Evolutionary conservation across 208 protist species (phyloP).

Genomic region (Angomonas deanei): DNA sequence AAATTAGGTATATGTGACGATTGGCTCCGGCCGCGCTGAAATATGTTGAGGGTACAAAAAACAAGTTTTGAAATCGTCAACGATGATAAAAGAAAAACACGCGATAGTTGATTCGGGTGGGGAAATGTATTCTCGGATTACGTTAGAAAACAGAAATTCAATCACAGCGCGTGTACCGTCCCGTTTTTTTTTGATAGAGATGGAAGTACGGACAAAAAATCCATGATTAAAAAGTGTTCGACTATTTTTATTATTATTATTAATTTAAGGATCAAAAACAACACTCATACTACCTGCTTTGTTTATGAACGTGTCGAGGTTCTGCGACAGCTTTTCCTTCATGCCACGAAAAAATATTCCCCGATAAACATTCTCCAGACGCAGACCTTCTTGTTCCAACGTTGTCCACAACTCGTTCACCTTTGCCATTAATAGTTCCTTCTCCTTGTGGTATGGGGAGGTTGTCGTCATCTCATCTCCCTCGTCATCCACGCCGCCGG

Average conservation of each 20-base stretch:
- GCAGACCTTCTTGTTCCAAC: slow-evolving; percentile 53
- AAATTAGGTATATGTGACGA: no score
- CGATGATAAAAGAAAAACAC: slow-evolving; percentile 7
- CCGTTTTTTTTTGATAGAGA: no score
- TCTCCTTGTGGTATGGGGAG: slow-evolving; percentile 55
- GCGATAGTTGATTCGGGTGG: no score
- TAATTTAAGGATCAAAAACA: slow-evolving; percentile 50
- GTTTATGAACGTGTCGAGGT: slow-evolving; percentile 34
- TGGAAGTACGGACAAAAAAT: neutral
- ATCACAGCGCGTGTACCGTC: no score
- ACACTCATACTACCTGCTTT: slow-evolving; percentile 58
- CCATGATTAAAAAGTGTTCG: neutral
- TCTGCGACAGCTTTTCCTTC: slow-evolving; percentile 35
- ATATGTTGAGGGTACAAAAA: no score
- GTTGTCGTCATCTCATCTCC: slow-evolving; percentile 32
- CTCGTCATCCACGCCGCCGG: slow-evolving; percentile 17
- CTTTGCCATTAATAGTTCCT: slow-evolving; percentile 33
- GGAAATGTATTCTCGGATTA: no score
- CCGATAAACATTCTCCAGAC: slow-evolving; percentile 59
- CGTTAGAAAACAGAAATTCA: no score
- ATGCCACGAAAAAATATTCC: slow-evolving; percentile 58
- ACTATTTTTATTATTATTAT: neutral
- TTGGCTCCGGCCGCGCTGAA: no score
- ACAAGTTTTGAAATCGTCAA: neutral
- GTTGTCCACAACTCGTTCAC: slow-evolving; percentile 41